A percentile compares a stretch with the other conserved stretches of the same genome.
phyloP scores from a whole-genome alignment of 1,284 basidiomycete genomes.

The Ceratobasidium sp. region DNA sequence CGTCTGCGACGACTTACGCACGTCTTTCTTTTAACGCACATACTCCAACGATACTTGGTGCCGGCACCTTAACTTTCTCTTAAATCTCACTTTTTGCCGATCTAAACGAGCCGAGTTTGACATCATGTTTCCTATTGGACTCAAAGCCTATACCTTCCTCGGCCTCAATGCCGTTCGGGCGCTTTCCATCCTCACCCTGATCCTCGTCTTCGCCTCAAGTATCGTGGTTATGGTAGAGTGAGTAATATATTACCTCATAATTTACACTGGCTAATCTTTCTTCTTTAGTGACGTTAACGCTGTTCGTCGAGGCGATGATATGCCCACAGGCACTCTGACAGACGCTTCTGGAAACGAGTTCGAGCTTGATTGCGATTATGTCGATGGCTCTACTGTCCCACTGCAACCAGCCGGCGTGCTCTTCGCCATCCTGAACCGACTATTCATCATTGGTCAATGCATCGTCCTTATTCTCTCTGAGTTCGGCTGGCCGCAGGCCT shows the following conservation, averaged over 20 bases:
- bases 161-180: conserved; percentile 81
- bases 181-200: conserved; percentile 80
- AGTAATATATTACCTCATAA: conserved; percentile 49
- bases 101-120: neutral
- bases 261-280: conserved; percentile 47
- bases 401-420: conserved; percentile 89
- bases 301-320: conserved; percentile 63
- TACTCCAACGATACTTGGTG: conserved; percentile 14
- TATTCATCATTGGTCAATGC: conserved; percentile 84
- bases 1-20: conserved; percentile 44
- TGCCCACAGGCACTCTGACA: conserved; percentile 27
- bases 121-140: conserved; percentile 33
- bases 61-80: conserved; percentile 28
- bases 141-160: conserved; percentile 68
- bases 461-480: conserved; percentile 82
- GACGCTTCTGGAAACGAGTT: conserved; percentile 42
- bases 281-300: conserved; percentile 74
- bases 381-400: conserved; percentile 59
- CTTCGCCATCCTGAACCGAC: conserved; percentile 85
- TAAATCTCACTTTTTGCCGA: neutral
- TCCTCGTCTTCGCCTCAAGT: conserved; percentile 79
- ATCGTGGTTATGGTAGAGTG: conserved; percentile 80
- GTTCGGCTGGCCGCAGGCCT: conserved; percentile 76
- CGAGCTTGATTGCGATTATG: conserved; percentile 49
- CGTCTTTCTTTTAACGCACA: conserved; percentile 21